Evolutionary conservation across 108 stramenopile genomes (phyloP).

Genomic region (Cyclotella choctawhatcheeana): DNA sequence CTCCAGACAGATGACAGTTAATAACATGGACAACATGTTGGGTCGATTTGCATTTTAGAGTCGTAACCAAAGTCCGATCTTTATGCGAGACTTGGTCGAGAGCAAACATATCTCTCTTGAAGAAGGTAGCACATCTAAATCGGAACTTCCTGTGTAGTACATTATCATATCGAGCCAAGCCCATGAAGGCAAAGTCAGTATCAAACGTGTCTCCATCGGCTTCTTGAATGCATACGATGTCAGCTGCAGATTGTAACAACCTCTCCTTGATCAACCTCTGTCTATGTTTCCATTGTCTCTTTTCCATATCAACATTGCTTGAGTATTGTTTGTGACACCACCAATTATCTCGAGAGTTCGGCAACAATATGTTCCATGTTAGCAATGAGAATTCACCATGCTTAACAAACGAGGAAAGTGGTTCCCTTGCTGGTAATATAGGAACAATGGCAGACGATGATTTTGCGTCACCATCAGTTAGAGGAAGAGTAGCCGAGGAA

Average conservation of each 20-base stretch:
- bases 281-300: slow-evolving; percentile 53
- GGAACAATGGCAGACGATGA: too few relatives aligned
- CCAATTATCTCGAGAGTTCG: slow-evolving; percentile 60
- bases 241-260: slow-evolving; percentile 55
- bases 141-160: slow-evolving; percentile 71
- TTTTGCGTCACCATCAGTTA: too few relatives aligned
- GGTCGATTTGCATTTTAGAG: slow-evolving; percentile 48
- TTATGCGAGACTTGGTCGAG: slow-evolving; percentile 81
- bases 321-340: slow-evolving; percentile 64
- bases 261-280: slow-evolving; percentile 48
- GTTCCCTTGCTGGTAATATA: slow-evolving; percentile 30
- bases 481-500: too few relatives aligned
- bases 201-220: slow-evolving; percentile 81
- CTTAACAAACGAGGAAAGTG: slow-evolving; percentile 20
- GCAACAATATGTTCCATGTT: slow-evolving; percentile 63
- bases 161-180: slow-evolving; percentile 72
- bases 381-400: slow-evolving; percentile 39
- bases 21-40: slow-evolving; percentile 63
- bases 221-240: slow-evolving; percentile 90
- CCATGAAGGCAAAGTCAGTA: slow-evolving; percentile 86
- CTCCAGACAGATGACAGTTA: slow-evolving; percentile 90
- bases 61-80: slow-evolving; percentile 82
- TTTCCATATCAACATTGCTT: slow-evolving; percentile 44
- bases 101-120: slow-evolving; percentile 61
- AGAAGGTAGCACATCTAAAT: slow-evolving; percentile 89